Conservation (phyloP, 2,329 filamentous ascomycete species). For the Ophiostoma ulmi region DNA sequence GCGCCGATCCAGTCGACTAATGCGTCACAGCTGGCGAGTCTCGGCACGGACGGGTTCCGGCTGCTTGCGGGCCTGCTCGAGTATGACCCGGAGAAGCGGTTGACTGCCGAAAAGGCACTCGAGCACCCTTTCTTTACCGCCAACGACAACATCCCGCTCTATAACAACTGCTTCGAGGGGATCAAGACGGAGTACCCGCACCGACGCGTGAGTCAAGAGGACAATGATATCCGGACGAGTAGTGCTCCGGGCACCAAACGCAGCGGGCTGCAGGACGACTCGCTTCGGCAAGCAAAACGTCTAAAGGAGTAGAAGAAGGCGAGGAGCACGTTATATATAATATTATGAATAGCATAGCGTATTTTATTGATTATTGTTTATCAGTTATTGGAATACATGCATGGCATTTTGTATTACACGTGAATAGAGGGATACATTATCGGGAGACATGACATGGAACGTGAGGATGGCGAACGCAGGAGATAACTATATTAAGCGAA, state of each 20-base stretch:
- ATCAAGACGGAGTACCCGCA: slow-evolving; percentile 84
- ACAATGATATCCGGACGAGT: slow-evolving; percentile 89
- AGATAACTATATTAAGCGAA: not conserved
- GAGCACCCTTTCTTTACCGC: slow-evolving; percentile 78
- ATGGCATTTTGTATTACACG: not conserved
- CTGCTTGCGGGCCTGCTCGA: slow-evolving; percentile 78
- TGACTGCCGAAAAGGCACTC: slow-evolving; percentile 84
- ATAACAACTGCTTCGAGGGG: slow-evolving; percentile 84
- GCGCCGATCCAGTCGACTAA: slow-evolving; percentile 43
- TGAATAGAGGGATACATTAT: not conserved
- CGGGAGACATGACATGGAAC: not conserved
- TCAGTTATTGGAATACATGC: not conserved
- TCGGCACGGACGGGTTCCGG: slow-evolving; percentile 73
- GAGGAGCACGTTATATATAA: too few species aligned
- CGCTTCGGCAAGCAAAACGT: slow-evolving; percentile 60
- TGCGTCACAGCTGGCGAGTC: slow-evolving; percentile 46
- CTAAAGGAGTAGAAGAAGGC: slow-evolving; percentile 46
- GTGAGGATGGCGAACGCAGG: not conserved
- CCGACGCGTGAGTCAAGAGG: slow-evolving; percentile 84
- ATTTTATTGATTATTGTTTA: slow-evolving; percentile 11
- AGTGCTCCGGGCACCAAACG: slow-evolving; percentile 88
- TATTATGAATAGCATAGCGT: not conserved
- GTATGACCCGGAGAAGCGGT: slow-evolving; percentile 83
- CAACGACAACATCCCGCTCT: slow-evolving; percentile 61
- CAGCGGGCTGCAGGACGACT: slow-evolving; percentile 77